These are phyloP conservation scores for Aspergillus ellipticus DNA, from an alignment of 495 filamentous ascomycete genomes.

Conservation along the genomic window DNA sequence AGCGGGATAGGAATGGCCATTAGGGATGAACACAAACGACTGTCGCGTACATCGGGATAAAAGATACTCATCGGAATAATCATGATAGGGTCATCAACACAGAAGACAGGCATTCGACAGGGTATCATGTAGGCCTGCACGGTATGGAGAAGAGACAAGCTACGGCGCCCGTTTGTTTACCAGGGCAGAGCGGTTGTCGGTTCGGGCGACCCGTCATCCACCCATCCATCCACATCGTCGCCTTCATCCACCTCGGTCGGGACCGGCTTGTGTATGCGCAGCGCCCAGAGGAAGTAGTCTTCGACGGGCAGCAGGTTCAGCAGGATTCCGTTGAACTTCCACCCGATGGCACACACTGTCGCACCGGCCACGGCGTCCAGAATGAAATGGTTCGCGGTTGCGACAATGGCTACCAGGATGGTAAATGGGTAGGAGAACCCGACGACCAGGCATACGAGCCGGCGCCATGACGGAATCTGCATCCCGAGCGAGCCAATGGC, in stretches of 20 bases:
- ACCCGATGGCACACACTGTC: slow-evolving; percentile 53
- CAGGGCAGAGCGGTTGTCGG: slow-evolving; percentile 10
- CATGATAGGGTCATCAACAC: slow-evolving; percentile 2
- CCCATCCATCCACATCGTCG: slow-evolving; percentile 16
- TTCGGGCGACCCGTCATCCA: slow-evolving; percentile 18
- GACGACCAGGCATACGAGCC: slow-evolving; percentile 43
- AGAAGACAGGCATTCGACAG: neutral
- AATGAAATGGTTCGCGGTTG: slow-evolving; percentile 72
- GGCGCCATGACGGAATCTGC: slow-evolving; percentile 38
- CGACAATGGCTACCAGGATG: slow-evolving; percentile 65
- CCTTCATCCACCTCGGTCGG: slow-evolving; percentile 17
- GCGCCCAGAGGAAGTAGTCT: slow-evolving; percentile 61
- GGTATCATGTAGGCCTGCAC: slow-evolving; percentile 14
- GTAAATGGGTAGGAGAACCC: slow-evolving; percentile 62
- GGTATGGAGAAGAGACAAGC: neutral
- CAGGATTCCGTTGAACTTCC: slow-evolving; percentile 55
- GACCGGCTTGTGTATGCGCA: slow-evolving; percentile 60
- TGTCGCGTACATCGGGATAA: neutral
- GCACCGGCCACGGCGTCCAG: slow-evolving; percentile 68
- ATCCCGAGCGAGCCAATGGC: slow-evolving; percentile 21
- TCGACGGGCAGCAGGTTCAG: slow-evolving; percentile 60
- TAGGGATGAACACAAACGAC: slow-evolving; percentile 7
- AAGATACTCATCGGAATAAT: slow-evolving; percentile 1
- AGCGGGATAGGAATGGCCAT: neutral
- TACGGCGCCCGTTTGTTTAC: neutral